Conservation (phyloP, 345 rosid genomes). For the Hirschfeldia incana region DNA sequence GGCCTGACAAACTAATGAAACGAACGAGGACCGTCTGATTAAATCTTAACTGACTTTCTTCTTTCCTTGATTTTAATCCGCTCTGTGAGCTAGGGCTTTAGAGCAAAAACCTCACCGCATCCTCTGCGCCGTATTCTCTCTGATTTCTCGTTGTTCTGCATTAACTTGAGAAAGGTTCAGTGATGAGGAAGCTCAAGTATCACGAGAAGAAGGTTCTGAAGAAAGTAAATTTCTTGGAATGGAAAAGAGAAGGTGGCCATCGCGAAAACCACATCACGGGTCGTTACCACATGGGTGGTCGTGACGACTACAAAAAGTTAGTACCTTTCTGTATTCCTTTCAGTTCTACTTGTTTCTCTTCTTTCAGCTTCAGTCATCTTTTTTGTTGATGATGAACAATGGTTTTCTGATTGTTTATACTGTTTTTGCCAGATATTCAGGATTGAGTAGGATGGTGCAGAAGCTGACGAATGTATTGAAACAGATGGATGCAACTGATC, state of each 20-base stretch:
- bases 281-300: constrained; percentile 66
- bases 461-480: constrained; percentile 70
- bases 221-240: constrained; percentile 70
- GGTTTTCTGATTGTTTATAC: neutral
- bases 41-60: neutral
- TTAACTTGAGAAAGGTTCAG: neutral
- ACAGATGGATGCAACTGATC: constrained; percentile 85
- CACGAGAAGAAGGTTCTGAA: constrained; percentile 77
- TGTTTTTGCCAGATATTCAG: constrained; percentile 51
- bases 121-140: neutral
- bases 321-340: neutral
- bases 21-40: neutral
- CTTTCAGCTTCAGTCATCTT: too few relatives aligned
- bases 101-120: neutral
- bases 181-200: constrained; percentile 69
- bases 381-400: too few relatives aligned
- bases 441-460: constrained; percentile 86
- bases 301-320: constrained; percentile 95
- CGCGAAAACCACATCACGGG: constrained; percentile 64
- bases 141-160: too few relatives aligned
- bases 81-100: constrained; percentile 7
- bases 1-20: constrained; percentile 1
- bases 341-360: neutral
- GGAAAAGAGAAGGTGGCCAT: constrained; percentile 86
- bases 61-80: neutral